Percentiles rank a stretch among this genome's conserved stretches.
phyloP scores from a whole-genome alignment of 208 protist genomes.

The Trypanosoma vivax region DNA sequence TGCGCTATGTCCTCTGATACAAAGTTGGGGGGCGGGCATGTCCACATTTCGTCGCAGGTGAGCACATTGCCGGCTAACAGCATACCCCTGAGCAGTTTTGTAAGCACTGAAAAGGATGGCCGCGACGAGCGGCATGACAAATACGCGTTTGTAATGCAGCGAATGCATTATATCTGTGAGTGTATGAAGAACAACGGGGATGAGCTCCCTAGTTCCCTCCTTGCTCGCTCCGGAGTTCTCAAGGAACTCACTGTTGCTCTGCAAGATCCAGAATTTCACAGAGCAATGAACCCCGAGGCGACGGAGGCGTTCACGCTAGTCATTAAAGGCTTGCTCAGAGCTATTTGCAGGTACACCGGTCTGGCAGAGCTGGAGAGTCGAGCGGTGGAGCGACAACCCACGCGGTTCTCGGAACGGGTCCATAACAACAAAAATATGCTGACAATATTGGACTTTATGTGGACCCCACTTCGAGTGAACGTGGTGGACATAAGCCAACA shows the following conservation, averaged over 20 bases:
- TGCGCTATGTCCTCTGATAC: too few species aligned
- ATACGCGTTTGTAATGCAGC: neutral
- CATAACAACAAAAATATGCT: conserved; percentile 8
- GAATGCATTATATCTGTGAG: conserved; percentile 35
- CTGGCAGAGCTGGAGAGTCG: conserved; percentile 10
- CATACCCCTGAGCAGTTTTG: neutral
- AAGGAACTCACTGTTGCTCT: conserved; percentile 15
- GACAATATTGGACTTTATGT: conserved; percentile 11
- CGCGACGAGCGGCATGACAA: neutral
- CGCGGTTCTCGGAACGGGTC: conserved; percentile 6
- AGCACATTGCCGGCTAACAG: too few species aligned
- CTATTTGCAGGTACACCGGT: conserved; percentile 14
- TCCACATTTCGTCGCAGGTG: too few species aligned
- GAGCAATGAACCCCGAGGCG: neutral
- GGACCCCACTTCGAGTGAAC: conserved; percentile 17
- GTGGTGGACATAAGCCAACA: neutral
- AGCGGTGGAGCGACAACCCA: conserved; percentile 12
- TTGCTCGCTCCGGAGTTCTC: conserved; percentile 29
- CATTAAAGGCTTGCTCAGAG: conserved; percentile 1
- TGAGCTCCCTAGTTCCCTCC: conserved; percentile 32
- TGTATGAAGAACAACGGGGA: conserved; percentile 29
- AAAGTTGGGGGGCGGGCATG: too few species aligned
- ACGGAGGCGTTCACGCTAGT: conserved; percentile 12
- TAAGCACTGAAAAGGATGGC: conserved; percentile 4
- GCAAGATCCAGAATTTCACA: neutral